A percentile compares a stretch with the other conserved stretches of the same genome.
Evolutionary conservation across 768 basidiomycete genomes (phyloP).

Genomic region (Tubosaeta sp.): DNA sequence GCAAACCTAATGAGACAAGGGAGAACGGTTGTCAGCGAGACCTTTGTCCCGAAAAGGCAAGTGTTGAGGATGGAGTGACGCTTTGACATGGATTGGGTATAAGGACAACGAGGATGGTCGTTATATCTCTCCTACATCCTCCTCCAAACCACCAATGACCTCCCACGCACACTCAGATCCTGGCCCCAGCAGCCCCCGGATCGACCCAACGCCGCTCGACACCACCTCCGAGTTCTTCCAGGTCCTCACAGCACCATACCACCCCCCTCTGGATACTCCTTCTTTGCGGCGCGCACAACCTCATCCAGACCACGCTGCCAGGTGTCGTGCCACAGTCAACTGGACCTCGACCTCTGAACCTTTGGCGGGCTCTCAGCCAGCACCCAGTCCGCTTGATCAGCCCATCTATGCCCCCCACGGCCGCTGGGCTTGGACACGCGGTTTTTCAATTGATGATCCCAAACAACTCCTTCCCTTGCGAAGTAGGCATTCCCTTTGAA

Average conservation of each 20-base stretch:
- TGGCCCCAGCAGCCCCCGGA: constrained; percentile 15
- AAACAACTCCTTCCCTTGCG: constrained; percentile 23
- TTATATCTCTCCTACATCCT: constrained; percentile 1
- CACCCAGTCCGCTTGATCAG: constrained; percentile 12
- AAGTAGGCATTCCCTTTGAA: constrained; percentile 14
- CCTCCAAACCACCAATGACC: constrained; percentile 11
- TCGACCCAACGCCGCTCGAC: constrained; percentile 11
- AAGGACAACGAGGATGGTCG: constrained; percentile 20
- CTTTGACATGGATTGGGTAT: constrained; percentile 28
- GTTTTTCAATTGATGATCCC: constrained; percentile 24
- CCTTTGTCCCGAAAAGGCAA: constrained; percentile 34
- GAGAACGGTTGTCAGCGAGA: constrained; percentile 18
- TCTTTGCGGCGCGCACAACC: constrained; percentile 13
- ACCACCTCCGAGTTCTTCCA: constrained; percentile 28
- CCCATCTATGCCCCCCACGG: constrained; percentile 32
- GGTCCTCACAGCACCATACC: constrained; percentile 26
- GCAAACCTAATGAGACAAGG: constrained; percentile 20
- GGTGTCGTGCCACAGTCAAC: constrained; percentile 26
- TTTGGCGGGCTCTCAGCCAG: background rate
- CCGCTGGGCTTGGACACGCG: constrained; percentile 29
- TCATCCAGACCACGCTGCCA: constrained; percentile 15
- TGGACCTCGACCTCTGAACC: constrained; percentile 17
- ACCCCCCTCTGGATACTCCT: constrained; percentile 1
- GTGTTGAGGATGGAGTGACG: constrained; percentile 28
- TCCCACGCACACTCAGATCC: constrained; percentile 8